A percentile compares a stretch with the other conserved stretches of the same genome.
Evolutionary conservation across 1,284 basidiomycete genomes (phyloP).

Genomic region (Termitomyces sp.): DNA sequence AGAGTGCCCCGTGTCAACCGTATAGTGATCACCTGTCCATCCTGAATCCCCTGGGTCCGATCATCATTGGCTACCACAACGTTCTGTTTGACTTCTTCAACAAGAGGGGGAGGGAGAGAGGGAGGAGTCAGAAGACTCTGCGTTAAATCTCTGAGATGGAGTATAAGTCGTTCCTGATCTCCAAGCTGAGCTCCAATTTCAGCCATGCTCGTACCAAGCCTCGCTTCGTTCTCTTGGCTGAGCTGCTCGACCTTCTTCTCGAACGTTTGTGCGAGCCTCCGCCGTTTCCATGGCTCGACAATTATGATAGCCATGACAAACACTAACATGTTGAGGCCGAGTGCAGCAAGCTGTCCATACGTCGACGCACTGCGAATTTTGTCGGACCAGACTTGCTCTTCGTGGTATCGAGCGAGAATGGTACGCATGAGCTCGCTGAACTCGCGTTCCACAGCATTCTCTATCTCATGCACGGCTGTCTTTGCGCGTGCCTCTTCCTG

Average conservation of each 20-base stretch:
- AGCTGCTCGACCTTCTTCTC: constrained; percentile 80
- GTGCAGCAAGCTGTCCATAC: constrained; percentile 79
- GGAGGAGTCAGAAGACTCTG: constrained; percentile 13
- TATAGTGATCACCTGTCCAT: constrained; percentile 8
- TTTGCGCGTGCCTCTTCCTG: constrained; percentile 73
- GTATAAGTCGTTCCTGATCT: constrained; percentile 39
- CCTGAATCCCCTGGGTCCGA: constrained; percentile 1
- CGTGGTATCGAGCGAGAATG: constrained; percentile 88
- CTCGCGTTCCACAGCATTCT: constrained; percentile 76
- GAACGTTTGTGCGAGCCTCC: constrained; percentile 77
- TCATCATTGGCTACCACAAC: background rate
- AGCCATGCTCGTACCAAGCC: constrained; percentile 43
- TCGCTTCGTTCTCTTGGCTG: constrained; percentile 48
- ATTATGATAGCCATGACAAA: constrained; percentile 84
- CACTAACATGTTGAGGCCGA: constrained; percentile 82
- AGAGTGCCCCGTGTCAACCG: constrained; percentile 17
- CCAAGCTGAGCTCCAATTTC: constrained; percentile 48
- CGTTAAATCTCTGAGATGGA: constrained; percentile 24
- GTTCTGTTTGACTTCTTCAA: constrained; percentile 4
- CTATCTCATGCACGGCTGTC: constrained; percentile 56
- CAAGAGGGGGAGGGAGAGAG: background rate
- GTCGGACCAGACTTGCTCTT: constrained; percentile 97
- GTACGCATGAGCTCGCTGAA: constrained; percentile 82
- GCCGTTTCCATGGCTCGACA: constrained; percentile 92
- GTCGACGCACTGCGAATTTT: constrained; percentile 92